Evolutionary conservation across 2,329 filamentous ascomycete genomes (phyloP).

Genomic region (Phaeosphaeria sp.): DNA sequence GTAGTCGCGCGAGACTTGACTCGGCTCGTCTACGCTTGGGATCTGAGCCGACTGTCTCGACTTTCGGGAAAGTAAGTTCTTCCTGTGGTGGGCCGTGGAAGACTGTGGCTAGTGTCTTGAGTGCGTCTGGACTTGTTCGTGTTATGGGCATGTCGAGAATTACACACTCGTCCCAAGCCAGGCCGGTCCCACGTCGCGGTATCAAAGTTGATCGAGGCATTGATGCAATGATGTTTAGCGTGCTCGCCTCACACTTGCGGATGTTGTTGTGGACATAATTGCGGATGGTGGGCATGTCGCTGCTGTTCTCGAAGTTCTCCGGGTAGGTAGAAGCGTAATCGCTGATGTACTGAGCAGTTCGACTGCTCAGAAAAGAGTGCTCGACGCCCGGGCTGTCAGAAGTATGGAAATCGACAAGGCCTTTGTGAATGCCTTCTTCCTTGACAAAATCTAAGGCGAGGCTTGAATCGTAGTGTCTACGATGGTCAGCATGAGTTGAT

Average conservation of each 20-base stretch:
- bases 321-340: slow-evolving; percentile 63
- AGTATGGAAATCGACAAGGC: slow-evolving; percentile 58
- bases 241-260: slow-evolving; percentile 61
- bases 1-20: slow-evolving; percentile 59
- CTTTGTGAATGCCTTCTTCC: slow-evolving; percentile 57
- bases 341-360: slow-evolving; percentile 64
- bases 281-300: slow-evolving; percentile 54
- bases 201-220: slow-evolving; percentile 62
- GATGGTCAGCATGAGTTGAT: slow-evolving; percentile 6
- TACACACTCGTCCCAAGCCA: slow-evolving; percentile 45
- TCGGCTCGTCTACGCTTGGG: slow-evolving; percentile 52
- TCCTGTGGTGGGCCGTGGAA: slow-evolving; percentile 60
- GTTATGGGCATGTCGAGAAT: slow-evolving; percentile 60
- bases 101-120: slow-evolving; percentile 62
- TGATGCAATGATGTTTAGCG: slow-evolving; percentile 64
- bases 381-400: slow-evolving; percentile 59
- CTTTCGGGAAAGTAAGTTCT: slow-evolving; percentile 46
- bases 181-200: slow-evolving; percentile 50
- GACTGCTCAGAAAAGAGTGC: slow-evolving; percentile 60
- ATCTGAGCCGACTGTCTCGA: slow-evolving; percentile 30
- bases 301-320: slow-evolving; percentile 60
- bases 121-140: slow-evolving; percentile 60
- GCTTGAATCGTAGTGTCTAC: slow-evolving; percentile 47
- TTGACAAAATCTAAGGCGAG: slow-evolving; percentile 61
- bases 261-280: slow-evolving; percentile 58